Base-by-base conservation (phyloP, 2,329 filamentous ascomycete species). In the Elsinoe arachidis region DNA sequence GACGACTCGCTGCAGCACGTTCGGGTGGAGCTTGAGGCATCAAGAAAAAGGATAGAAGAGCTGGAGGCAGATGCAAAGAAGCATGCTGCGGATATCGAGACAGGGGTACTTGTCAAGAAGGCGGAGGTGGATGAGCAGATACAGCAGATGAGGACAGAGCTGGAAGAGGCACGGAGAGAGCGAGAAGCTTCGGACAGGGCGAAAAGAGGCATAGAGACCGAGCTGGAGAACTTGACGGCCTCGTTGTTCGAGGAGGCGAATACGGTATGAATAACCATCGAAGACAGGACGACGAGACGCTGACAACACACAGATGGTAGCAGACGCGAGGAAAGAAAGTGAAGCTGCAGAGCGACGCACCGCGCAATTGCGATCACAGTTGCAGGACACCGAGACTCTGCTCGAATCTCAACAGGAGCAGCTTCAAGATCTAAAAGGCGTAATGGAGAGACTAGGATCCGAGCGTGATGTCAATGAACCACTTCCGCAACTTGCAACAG, bases 201-300 rank as follows among this genome's bases (percentile, higher is more conserved):
- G 57, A 96, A 93, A 76, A 88, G 87, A 71, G 85, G 85, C 61
- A 96, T 96, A 30, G 93, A 99, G 70, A 85, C 87, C 64, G 93
- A 99, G 72, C 76, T 99, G 46, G 93, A 97, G 73, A 88, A 84
- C 55, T 73, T 99, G 62, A 97, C 93, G 0, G 85, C 90, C 1
- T 90, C 90, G 26, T 79, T 99, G n/a, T 99, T 99, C 62, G 90
- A 97, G 69, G 92, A 99, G 76, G 93, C 93, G 52, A 97, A 99
- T 74, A 91, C 87, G 72, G 82, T 84, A 69, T 59, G 73, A 69
- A 47, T 5, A 49, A 47, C 19, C 2, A 46, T 21, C 15, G 60
- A 53, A 35, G 5, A 11, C 30, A 12, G 38, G 9, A 62, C 66
- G 67, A 59, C 65, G 52, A 17, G 2, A 38, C 39, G 56, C 61